phyloP scores from a whole-genome alignment of 768 basidiomycete species.

The Mycena olivaceomarginata region DNA sequence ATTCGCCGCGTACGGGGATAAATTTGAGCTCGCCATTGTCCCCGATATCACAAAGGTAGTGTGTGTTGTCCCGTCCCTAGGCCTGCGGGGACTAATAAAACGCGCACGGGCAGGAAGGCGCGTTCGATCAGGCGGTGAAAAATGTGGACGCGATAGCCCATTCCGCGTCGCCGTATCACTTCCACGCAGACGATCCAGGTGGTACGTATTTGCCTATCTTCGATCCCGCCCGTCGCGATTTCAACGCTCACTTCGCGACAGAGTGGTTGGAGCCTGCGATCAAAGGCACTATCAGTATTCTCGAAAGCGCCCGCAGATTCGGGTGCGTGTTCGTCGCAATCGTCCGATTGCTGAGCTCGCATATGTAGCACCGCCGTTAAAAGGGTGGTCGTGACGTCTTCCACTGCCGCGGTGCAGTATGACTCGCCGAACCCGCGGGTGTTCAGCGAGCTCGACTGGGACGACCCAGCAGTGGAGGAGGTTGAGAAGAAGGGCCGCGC shows the following conservation, averaged over 20 bases:
- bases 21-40: constrained; percentile 80
- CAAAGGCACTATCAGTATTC: constrained; percentile 61
- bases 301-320: constrained; percentile 58
- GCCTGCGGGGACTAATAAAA: too few relatives aligned
- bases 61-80: background rate
- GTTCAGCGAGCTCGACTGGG: constrained; percentile 78
- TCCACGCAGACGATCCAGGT: constrained; percentile 65
- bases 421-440: constrained; percentile 48
- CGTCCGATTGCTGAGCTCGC: too few relatives aligned
- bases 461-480: constrained; percentile 65
- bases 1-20: constrained; percentile 73
- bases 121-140: constrained; percentile 88
- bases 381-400: constrained; percentile 83
- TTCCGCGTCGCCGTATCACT: constrained; percentile 78
- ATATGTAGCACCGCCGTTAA: constrained; percentile 65
- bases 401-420: constrained; percentile 68
- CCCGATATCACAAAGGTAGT: constrained; percentile 71
- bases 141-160: constrained; percentile 85
- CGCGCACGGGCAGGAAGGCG: constrained; percentile 65
- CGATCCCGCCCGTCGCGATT: too few relatives aligned
- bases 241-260: background rate
- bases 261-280: constrained; percentile 57
- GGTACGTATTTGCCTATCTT: constrained; percentile 27
- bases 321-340: too few relatives aligned
- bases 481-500: constrained; percentile 70